Percentiles rank a stretch among this genome's conserved stretches.
Conservation (phyloP, 306 rosid genomes). For the Geum urbanum region DNA sequence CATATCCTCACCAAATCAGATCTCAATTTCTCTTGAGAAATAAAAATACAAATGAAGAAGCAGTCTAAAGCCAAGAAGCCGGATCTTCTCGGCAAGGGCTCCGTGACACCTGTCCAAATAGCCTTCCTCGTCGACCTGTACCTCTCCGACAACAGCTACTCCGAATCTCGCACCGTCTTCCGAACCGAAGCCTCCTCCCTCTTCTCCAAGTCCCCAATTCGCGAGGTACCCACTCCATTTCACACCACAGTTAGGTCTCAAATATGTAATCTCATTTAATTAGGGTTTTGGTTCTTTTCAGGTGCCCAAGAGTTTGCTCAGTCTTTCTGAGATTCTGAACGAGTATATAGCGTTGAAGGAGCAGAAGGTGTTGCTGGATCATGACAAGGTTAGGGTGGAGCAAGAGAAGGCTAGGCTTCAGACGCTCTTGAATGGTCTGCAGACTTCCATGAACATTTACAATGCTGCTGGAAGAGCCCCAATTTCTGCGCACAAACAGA, state of each 20-base stretch:
- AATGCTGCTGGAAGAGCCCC: constrained; percentile 33
- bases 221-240: constrained; percentile 42
- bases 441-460: constrained; percentile 46
- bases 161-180: constrained; percentile 53
- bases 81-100: constrained; percentile 41
- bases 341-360: constrained; percentile 73
- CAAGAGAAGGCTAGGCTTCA: constrained; percentile 62
- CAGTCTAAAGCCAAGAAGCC: constrained; percentile 46
- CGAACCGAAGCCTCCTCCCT: constrained; percentile 67
- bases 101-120: constrained; percentile 63
- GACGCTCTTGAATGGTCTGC: constrained; percentile 57
- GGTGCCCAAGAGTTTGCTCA: constrained; percentile 67
- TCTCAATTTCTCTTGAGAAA: constrained; percentile 6
- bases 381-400: constrained; percentile 47
- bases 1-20: not conserved
- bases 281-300: constrained; percentile 14
- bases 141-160: constrained; percentile 53
- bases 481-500: constrained; percentile 9
- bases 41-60: constrained; percentile 44
- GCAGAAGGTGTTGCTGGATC: constrained; percentile 60
- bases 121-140: constrained; percentile 85
- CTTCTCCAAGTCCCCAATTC: constrained; percentile 52
- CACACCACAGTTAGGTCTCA: not conserved
- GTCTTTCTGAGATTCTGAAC: constrained; percentile 52
- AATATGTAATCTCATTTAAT: not conserved